Percentiles rank a stretch among this genome's conserved stretches.
Conservation (phyloP, 495 filamentous ascomycete genomes). For the Hypoxylon lienhwacheense region DNA sequence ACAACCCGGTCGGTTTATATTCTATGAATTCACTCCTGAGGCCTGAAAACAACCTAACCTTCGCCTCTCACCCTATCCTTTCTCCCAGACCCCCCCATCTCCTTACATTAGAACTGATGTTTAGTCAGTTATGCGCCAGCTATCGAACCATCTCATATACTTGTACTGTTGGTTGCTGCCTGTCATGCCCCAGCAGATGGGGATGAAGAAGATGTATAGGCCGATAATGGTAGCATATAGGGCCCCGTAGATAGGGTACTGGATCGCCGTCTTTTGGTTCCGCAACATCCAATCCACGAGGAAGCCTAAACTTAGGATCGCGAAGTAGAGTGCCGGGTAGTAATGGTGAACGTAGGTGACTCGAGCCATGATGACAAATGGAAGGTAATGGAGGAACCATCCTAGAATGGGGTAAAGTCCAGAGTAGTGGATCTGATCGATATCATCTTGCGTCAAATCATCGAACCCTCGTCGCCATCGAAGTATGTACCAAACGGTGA, state of each 20-base stretch:
- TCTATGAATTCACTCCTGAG: conserved; percentile 18
- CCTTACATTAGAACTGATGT: not conserved
- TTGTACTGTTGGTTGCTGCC: conserved; percentile 79
- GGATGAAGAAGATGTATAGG: conserved; percentile 85
- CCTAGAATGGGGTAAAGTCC: conserved; percentile 89
- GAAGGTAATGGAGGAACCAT: conserved; percentile 94
- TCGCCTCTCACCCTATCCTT: not conserved
- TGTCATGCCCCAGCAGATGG: conserved; percentile 96
- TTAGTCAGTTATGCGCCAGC: conserved; percentile 67
- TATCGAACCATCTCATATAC: conserved; percentile 88
- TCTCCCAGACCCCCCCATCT: no score
- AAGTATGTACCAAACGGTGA: conserved; percentile 82
- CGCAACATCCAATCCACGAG: conserved; percentile 79
- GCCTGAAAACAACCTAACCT: conserved; percentile 3
- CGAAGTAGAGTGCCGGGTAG: conserved; percentile 98
- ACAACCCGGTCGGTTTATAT: conserved; percentile 14
- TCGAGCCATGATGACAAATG: conserved; percentile 95
- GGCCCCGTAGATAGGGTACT: conserved; percentile 65
- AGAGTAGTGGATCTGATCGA: conserved; percentile 92
- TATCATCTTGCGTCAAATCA: conserved; percentile 75
- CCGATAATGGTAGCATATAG: conserved; percentile 74
- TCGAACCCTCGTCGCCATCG: conserved; percentile 95
- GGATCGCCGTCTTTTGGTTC: conserved; percentile 58
- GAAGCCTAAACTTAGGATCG: conserved; percentile 88
- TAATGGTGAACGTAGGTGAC: conserved; percentile 99